These are phyloP conservation scores for Eruca vesicaria DNA, from an alignment of 441 rosid species.

Conservation along the genomic window DNA sequence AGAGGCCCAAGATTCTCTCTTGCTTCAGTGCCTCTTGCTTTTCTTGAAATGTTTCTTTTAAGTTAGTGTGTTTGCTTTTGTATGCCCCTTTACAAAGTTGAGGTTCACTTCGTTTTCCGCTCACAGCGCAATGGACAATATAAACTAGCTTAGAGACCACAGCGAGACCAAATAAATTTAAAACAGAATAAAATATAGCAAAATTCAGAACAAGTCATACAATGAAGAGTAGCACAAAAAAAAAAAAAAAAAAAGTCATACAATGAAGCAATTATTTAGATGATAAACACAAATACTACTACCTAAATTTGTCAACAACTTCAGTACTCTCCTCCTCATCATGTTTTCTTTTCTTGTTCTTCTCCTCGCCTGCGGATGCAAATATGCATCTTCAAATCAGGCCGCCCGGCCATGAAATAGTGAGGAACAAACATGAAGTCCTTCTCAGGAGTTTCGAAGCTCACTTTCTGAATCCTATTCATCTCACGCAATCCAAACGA, in stretches of 20 bases:
- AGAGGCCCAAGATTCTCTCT: not conserved
- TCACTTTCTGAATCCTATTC: constrained; percentile 12
- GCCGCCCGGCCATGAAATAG: not conserved
- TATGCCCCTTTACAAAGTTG: not conserved
- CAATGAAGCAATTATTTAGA: not conserved
- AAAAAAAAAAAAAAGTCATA: no score
- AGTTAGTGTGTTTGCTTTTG: not conserved
- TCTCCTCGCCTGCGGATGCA: not conserved
- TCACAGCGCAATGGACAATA: not conserved
- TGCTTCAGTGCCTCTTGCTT: not conserved
- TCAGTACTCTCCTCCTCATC: no score
- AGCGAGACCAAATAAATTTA: not conserved
- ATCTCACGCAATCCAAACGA: not conserved
- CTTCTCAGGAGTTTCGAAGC: constrained; percentile 4
- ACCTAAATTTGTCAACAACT: not conserved
- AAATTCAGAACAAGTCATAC: not conserved
- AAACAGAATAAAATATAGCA: not conserved
- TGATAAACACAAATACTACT: not conserved
- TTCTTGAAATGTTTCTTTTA: not conserved
- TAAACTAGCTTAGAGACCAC: not conserved
- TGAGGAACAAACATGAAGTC: not conserved
- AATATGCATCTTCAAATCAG: not conserved
- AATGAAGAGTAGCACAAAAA: no score
- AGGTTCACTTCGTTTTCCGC: not conserved
- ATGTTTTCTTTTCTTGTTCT: not conserved